Evolutionary conservation across 148 eudicot genomes (phyloP).

Genomic region (Dysphania ambrosioides): DNA sequence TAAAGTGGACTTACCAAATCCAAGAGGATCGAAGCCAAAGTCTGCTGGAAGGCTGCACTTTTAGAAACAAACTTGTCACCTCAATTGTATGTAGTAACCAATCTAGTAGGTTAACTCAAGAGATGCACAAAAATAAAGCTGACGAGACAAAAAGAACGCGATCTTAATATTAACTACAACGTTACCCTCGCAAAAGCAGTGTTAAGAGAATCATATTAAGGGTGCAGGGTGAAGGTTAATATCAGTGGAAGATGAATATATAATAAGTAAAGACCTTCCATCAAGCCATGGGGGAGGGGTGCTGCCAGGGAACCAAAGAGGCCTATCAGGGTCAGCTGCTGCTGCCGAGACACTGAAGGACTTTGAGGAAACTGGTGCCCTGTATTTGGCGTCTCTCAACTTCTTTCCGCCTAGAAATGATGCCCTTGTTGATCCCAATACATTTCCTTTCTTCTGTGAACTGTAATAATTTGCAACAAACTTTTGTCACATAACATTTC

Average conservation of each 20-base stretch:
- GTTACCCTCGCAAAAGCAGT: neutral
- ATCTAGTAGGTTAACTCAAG: neutral
- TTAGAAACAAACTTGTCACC: neutral
- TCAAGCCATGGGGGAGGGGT: slow-evolving; percentile 95
- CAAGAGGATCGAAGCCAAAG: slow-evolving; percentile 98
- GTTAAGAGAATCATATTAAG: neutral
- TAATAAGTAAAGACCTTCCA: slow-evolving; percentile 53
- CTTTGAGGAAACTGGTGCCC: slow-evolving; percentile 34
- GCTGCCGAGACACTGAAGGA: slow-evolving; percentile 39
- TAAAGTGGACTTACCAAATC: slow-evolving; percentile 53
- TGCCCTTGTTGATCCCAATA: slow-evolving; percentile 65
- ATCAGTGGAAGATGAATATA: too few relatives aligned
- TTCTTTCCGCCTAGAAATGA: slow-evolving; percentile 73
- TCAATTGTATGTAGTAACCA: too few relatives aligned
- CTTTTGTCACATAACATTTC: neutral
- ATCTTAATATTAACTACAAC: too few relatives aligned
- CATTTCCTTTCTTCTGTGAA: slow-evolving; percentile 62
- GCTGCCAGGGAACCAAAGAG: slow-evolving; percentile 99
- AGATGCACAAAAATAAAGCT: neutral
- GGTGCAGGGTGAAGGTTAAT: too few relatives aligned
- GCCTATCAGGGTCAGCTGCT: slow-evolving; percentile 83
- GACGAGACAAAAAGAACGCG: too few relatives aligned
- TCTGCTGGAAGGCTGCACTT: slow-evolving; percentile 92
- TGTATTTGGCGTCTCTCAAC: slow-evolving; percentile 48
- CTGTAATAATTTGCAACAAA: slow-evolving; percentile 30